phyloP scores from a whole-genome alignment of 2,329 filamentous ascomycete species.

The Triangularia verruculosa region DNA sequence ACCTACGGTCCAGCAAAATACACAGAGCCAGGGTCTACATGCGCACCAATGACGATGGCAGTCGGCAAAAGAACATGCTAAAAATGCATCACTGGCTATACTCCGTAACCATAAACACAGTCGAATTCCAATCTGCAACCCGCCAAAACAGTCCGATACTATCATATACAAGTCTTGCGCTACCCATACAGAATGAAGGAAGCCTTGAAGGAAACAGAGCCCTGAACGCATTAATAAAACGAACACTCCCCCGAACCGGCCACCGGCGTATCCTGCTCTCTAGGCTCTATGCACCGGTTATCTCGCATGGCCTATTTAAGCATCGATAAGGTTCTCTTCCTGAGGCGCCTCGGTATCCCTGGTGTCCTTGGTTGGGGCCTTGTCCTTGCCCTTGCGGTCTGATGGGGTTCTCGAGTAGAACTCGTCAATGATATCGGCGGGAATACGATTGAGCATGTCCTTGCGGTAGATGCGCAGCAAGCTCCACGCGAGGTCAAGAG shows the following conservation, averaged over 20 bases:
- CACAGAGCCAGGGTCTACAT: constrained; percentile 3
- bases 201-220: neutral
- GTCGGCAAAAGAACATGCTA: neutral
- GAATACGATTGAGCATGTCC: constrained; percentile 94
- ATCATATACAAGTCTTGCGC: constrained; percentile 23
- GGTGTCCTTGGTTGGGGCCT: constrained; percentile 39
- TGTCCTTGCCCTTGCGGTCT: constrained; percentile 61
- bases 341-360: constrained; percentile 30
- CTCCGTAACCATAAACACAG: constrained; percentile 7
- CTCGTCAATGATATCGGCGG: constrained; percentile 77
- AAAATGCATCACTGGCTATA: neutral
- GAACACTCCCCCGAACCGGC: neutral
- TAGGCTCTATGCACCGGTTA: constrained; percentile 3
- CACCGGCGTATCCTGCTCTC: neutral
- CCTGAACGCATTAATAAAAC: constrained; percentile 8
- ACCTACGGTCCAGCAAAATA: neutral
- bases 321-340: constrained; percentile 39
- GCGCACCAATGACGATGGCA: constrained; percentile 3
- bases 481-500: constrained; percentile 93
- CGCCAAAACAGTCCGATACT: constrained; percentile 18
- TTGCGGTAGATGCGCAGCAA: constrained; percentile 96
- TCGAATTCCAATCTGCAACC: constrained; percentile 28
- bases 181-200: constrained; percentile 19
- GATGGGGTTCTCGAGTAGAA: constrained; percentile 68
- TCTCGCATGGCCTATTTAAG: constrained; percentile 24